Percentiles rank a stretch among this genome's conserved stretches.
Conservation (phyloP, 1,284 basidiomycete genomes). For the Marasmius tenuissimus region DNA sequence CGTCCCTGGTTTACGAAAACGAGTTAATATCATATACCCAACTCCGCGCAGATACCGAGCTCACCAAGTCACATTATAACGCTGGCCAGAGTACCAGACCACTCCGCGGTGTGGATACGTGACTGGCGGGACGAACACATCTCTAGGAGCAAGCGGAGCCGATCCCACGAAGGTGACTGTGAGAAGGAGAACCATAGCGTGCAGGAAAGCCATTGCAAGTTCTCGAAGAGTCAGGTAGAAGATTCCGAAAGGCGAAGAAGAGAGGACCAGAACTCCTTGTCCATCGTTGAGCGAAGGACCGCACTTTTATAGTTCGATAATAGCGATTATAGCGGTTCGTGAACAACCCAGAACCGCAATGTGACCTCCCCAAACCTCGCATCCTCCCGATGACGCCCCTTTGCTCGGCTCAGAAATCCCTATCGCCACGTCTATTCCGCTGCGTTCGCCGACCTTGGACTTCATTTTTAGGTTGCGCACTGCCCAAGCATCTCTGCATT, state of each 20-base stretch:
- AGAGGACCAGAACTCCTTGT: no score
- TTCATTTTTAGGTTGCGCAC: not conserved
- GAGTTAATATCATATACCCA: slow-evolving; percentile 7
- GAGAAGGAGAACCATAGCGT: slow-evolving; percentile 5
- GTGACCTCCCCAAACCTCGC: no score
- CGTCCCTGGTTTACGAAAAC: slow-evolving; percentile 32
- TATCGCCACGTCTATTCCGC: slow-evolving; percentile 5
- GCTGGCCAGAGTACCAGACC: slow-evolving; percentile 40
- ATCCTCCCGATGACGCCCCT: no score
- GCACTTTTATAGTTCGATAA: no score
- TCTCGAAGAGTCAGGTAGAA: not conserved
- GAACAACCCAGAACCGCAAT: no score
- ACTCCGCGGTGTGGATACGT: slow-evolving; percentile 35
- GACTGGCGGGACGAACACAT: slow-evolving; percentile 47
- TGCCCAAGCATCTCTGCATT: no score
- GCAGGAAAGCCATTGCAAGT: slow-evolving; percentile 8
- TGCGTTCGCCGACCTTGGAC: slow-evolving; percentile 6
- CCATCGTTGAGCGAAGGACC: no score
- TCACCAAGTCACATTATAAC: slow-evolving; percentile 43
- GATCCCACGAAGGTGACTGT: slow-evolving; percentile 26
- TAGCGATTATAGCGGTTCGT: no score
- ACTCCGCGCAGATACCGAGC: slow-evolving; percentile 1
- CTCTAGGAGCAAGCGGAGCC: slow-evolving; percentile 28
- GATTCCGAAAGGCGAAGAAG: no score
- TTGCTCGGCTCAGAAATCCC: no score